Base-by-base conservation (phyloP, 2,329 filamentous ascomycete species). In the Trichoderma atrobrunneum region DNA sequence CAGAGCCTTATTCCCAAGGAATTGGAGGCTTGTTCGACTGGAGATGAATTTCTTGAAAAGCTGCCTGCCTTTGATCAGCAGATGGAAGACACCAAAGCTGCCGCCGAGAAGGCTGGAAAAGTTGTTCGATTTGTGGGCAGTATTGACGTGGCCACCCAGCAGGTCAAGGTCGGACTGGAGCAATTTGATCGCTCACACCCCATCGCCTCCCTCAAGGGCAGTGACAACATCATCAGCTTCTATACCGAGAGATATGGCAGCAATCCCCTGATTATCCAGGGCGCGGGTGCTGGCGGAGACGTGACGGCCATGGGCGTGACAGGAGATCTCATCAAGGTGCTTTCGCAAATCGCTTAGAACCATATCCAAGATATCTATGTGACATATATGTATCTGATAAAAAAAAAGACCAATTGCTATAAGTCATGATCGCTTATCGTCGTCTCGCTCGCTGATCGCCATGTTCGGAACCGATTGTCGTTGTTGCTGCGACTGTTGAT, bases 211-310 rank as follows among this genome's bases (percentile, higher is more conserved):
- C 87, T 99, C 72, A 97, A 97, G 88, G 96, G 96, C 43, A 98
- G 95, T 82, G 96, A 98, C 81, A 99, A 99, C 85, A 97, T 99
- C 81, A 97, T 99, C 80, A 97, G 92, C 86, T 98, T 99, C 86
- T 97, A 98, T 84, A 99, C 96, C 7, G 92, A 97, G 87, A 89
- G 96, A 78, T 99, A 99, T 80, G 94, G 94, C 72, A 88, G 86
- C 80, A 97, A 95, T 82, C 95, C 96, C 57, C 86, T 99, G 74
- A 97, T 98, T 79, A 90, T 99, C 74, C 95, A 98, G 85, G 96
- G 96, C 73, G 94, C 94, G 43, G 96, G 95, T 73, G 96, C 96
- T 30, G 96, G 96, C 77, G 95, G 93, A 75, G 95, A 98, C 59
- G 94, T 98, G 68, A 99, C 96, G 39, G 96, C 96, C 32, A 98